phyloP scores from a whole-genome alignment of 345 rosid species.

The Sonneratia caseolaris region DNA sequence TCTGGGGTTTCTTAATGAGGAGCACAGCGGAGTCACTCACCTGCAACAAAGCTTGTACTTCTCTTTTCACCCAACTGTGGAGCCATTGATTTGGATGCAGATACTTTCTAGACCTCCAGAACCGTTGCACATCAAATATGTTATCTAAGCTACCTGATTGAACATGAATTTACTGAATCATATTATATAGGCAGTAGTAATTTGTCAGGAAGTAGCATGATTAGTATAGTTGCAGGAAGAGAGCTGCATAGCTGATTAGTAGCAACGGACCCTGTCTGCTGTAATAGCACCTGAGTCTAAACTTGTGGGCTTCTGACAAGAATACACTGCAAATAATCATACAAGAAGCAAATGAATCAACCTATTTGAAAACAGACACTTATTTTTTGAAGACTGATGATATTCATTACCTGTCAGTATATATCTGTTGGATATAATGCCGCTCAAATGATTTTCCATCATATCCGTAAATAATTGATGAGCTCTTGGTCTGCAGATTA shows the following conservation, averaged over 20 bases:
- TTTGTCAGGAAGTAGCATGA: background rate
- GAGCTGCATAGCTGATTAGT: conserved; percentile 9
- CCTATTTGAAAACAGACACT: background rate
- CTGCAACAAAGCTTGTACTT: conserved; percentile 81
- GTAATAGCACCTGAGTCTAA: conserved; percentile 63
- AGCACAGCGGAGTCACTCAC: conserved; percentile 16
- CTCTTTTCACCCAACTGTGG: conserved; percentile 66
- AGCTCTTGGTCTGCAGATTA: conserved; percentile 52
- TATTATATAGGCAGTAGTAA: background rate
- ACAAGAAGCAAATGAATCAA: background rate
- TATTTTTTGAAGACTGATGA: background rate
- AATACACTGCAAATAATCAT: conserved; percentile 37
- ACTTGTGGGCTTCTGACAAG: conserved; percentile 62
- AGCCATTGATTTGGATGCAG: conserved; percentile 56
- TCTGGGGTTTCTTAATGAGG: background rate
- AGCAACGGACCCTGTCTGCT: conserved; percentile 47
- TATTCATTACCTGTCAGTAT: conserved; percentile 36
- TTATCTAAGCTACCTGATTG: conserved; percentile 49
- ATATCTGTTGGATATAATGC: conserved; percentile 37
- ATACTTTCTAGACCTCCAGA: conserved; percentile 61
- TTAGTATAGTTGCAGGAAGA: background rate
- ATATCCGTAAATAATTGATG: conserved; percentile 49
- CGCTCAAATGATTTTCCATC: conserved; percentile 58
- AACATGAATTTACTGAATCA: conserved; percentile 16
- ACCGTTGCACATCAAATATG: conserved; percentile 35